Evolutionary conservation across 345 rosid species (phyloP).

Genomic region (Citrus mangshanensis): DNA sequence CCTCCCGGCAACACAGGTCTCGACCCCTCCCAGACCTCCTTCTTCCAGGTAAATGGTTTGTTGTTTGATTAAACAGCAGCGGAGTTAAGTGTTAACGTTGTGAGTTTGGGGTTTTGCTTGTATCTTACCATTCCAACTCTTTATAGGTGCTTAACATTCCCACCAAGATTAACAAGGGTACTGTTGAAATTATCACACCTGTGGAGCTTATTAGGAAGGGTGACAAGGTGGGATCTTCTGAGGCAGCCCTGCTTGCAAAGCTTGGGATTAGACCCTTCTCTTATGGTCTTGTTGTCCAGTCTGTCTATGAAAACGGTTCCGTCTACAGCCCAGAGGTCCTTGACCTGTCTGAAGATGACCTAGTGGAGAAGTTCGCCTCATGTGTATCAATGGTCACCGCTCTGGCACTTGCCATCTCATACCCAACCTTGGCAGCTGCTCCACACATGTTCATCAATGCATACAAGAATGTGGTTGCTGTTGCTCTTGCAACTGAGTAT

Average conservation of each 20-base stretch:
- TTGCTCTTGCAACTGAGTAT: constrained; percentile 74
- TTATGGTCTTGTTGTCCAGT: constrained; percentile 71
- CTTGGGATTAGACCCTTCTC: constrained; percentile 94
- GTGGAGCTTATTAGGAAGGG: constrained; percentile 96
- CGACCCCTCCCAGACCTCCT: constrained; percentile 95
- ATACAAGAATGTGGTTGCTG: constrained; percentile 72
- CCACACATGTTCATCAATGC: constrained; percentile 92
- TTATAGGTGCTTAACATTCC: constrained; percentile 83
- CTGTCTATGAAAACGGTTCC: constrained; percentile 81
- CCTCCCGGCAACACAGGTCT: constrained; percentile 98
- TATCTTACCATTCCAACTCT: background rate
- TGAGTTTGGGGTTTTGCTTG: background rate
- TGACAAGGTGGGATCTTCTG: constrained; percentile 94
- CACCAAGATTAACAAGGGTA: constrained; percentile 98
- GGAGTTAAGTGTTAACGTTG: background rate
- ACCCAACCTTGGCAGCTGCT: constrained; percentile 85
- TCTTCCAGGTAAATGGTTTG: constrained; percentile 64
- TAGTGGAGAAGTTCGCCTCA: constrained; percentile 65
- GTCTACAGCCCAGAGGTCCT: constrained; percentile 92
- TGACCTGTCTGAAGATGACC: constrained; percentile 77
- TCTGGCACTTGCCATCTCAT: constrained; percentile 69
- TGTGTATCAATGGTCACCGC: constrained; percentile 78
- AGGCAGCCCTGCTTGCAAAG: constrained; percentile 86
- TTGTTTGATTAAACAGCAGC: too few species aligned
- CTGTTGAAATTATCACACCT: constrained; percentile 90